These are phyloP conservation scores for Vicia sativa DNA, from an alignment of 306 rosid genomes.

Conservation along the genomic window DNA sequence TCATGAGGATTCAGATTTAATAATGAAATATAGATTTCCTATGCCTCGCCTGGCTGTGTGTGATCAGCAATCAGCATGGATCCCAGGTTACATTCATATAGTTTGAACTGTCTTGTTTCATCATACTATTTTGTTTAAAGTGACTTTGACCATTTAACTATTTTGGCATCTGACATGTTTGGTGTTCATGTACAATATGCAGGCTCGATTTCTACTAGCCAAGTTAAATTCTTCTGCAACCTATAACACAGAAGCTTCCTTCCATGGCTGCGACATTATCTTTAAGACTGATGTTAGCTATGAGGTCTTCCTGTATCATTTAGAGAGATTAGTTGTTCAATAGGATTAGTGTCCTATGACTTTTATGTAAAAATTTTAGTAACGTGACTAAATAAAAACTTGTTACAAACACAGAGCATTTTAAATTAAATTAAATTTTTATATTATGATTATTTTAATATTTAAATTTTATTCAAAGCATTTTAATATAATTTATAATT, in stretches of 20 bases:
- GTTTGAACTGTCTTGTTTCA: slow-evolving; percentile 14
- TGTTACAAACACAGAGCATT: no score
- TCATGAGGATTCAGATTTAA: slow-evolving; percentile 68
- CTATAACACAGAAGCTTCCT: slow-evolving; percentile 69
- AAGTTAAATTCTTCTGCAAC: slow-evolving; percentile 92
- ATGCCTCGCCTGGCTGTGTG: slow-evolving; percentile 94
- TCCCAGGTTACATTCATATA: slow-evolving; percentile 68
- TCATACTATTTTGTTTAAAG: not conserved
- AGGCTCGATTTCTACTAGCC: slow-evolving; percentile 95
- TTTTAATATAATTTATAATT: no score
- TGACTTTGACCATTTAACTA: not conserved
- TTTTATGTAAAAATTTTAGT: slow-evolving; percentile 38
- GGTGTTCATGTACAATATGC: slow-evolving; percentile 26
- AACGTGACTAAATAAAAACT: no score
- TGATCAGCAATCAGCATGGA: slow-evolving; percentile 96
- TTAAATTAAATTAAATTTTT: no score
- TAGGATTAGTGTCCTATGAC: slow-evolving; percentile 33
- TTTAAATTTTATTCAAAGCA: no score
- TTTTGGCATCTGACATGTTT: not conserved
- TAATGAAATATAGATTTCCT: slow-evolving; percentile 89
- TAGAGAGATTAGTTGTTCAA: slow-evolving; percentile 94
- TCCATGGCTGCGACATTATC: slow-evolving; percentile 85
- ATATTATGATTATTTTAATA: no score
- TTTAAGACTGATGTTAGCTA: slow-evolving; percentile 93
- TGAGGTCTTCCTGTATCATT: slow-evolving; percentile 95